phyloP scores from a whole-genome alignment of 2,329 filamentous ascomycete genomes.

The Xylaria sp. region DNA sequence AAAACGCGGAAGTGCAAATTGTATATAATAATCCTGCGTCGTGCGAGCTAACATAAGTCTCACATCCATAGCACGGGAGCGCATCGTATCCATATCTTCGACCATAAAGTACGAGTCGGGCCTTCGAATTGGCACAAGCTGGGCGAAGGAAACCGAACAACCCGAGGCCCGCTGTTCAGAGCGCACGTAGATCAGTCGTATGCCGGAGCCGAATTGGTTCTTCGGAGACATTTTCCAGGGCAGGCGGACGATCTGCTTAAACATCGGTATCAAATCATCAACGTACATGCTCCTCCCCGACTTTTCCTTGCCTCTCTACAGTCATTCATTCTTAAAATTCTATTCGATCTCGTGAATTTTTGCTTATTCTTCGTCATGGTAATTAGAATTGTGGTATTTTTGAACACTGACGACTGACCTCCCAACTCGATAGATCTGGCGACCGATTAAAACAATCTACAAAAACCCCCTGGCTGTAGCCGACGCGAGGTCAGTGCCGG shows the following conservation, averaged over 20 bases:
- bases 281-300: constrained; percentile 34
- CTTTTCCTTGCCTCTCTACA: constrained; percentile 1
- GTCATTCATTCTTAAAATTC: background rate
- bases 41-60: constrained; percentile 9
- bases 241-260: constrained; percentile 52
- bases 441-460: constrained; percentile 59
- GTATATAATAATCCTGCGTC: background rate
- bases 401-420: constrained; percentile 18
- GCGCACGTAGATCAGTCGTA: constrained; percentile 56
- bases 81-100: constrained; percentile 73
- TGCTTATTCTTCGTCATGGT: background rate
- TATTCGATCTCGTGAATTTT: background rate
- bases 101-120: constrained; percentile 74
- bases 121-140: constrained; percentile 71
- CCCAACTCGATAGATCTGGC: constrained; percentile 53
- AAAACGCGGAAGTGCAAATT: constrained; percentile 49
- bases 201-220: constrained; percentile 51
- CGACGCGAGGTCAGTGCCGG: constrained; percentile 52
- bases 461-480: constrained; percentile 57
- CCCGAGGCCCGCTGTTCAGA: constrained; percentile 46
- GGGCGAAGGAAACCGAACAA: constrained; percentile 68
- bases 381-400: background rate
- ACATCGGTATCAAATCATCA: constrained; percentile 50
- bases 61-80: constrained; percentile 65
- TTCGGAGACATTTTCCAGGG: constrained; percentile 48